A percentile compares a stretch with the other conserved stretches of the same genome.
phyloP scores from a whole-genome alignment of 225 moss, liverwort and hornwort species.

The Physcomitrellopsis africana region DNA sequence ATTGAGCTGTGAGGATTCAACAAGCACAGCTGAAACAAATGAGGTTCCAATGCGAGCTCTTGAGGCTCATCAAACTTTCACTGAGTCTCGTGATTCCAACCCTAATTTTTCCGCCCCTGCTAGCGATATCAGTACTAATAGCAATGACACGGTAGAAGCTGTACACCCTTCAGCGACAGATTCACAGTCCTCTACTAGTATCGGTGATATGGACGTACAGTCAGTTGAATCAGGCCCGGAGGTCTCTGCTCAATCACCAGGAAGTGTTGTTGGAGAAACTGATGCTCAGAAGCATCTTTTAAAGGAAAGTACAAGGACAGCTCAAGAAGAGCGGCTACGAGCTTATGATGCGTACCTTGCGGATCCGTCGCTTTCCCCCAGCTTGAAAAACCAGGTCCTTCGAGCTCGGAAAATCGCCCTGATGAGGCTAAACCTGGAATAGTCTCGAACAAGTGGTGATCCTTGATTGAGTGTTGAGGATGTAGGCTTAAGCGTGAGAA shows the following conservation, averaged over 20 bases:
- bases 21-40: neutral
- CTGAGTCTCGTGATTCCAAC: no score
- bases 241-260: neutral
- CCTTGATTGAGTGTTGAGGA: no score
- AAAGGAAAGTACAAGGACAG: neutral
- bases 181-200: conserved; percentile 10
- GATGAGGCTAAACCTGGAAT: neutral
- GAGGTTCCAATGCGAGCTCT: neutral
- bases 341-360: conserved; percentile 20
- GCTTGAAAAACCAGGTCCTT: conserved; percentile 20
- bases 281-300: no score
- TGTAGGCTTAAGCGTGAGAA: no score
- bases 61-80: no score
- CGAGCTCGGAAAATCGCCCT: conserved; percentile 27
- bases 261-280: neutral
- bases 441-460: no score
- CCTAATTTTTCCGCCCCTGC: neutral
- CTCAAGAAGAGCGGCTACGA: conserved; percentile 27
- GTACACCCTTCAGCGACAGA: neutral
- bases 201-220: neutral
- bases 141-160: neutral
- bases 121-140: neutral
- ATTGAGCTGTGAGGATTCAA: no score
- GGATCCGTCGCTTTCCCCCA: conserved; percentile 21
- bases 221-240: neutral